A percentile compares a stretch with the other conserved stretches of the same genome.
Evolutionary conservation across 2,329 filamentous ascomycete species (phyloP).

Genomic region (Beauveria varroae): DNA sequence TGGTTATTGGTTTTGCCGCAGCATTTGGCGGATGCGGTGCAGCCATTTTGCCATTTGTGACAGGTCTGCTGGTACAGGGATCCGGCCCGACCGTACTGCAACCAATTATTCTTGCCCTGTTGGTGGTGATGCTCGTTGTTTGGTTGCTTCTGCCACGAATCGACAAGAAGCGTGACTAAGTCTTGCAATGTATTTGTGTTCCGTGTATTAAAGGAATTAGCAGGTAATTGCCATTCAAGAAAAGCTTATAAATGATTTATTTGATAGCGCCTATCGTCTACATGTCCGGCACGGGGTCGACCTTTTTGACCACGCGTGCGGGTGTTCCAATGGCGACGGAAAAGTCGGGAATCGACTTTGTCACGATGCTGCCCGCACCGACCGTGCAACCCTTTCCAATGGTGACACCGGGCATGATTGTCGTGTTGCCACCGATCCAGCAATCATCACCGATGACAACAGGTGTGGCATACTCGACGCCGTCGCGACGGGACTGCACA

Average conservation of each 20-base stretch:
- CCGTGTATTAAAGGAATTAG: background rate
- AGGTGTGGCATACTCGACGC: slow-evolving; percentile 38
- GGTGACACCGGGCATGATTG: slow-evolving; percentile 44
- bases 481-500: slow-evolving; percentile 38
- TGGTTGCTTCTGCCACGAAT: slow-evolving; percentile 41
- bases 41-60: slow-evolving; percentile 57
- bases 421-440: slow-evolving; percentile 45
- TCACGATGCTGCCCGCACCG: slow-evolving; percentile 43
- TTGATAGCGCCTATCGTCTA: slow-evolving; percentile 5
- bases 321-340: slow-evolving; percentile 41
- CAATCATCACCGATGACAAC: slow-evolving; percentile 46
- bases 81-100: slow-evolving; percentile 50
- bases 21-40: slow-evolving; percentile 69
- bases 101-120: slow-evolving; percentile 45
- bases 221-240: background rate
- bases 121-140: slow-evolving; percentile 34
- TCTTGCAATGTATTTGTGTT: background rate
- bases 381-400: slow-evolving; percentile 46
- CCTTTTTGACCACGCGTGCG: slow-evolving; percentile 40
- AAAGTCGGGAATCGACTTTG: slow-evolving; percentile 40
- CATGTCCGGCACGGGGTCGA: slow-evolving; percentile 29
- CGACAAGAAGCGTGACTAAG: slow-evolving; percentile 30
- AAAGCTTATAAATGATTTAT: background rate
- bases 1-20: slow-evolving; percentile 68
- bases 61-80: slow-evolving; percentile 56